Conservation (phyloP, 192 early-diverging fungal genomes). For the Neocallimastix lanati region DNA sequence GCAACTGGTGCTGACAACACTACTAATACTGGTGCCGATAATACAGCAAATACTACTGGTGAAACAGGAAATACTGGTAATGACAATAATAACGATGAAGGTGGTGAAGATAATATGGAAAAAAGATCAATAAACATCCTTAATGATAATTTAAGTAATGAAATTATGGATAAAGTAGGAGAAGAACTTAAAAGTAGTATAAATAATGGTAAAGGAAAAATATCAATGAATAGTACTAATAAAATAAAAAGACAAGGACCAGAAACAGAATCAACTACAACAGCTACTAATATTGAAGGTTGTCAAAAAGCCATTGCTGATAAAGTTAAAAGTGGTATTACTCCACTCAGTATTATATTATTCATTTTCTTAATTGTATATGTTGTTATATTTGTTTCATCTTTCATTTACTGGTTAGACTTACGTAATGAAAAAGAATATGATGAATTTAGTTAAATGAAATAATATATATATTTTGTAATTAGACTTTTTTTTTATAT, state of each 20-base stretch:
- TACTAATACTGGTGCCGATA: neutral
- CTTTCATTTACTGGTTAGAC: neutral
- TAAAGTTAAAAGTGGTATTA: neutral
- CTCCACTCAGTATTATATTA: neutral
- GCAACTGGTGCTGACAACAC: neutral
- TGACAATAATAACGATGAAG: neutral
- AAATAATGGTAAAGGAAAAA: neutral
- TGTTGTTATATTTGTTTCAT: neutral
- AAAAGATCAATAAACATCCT: neutral
- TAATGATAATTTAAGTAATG: neutral
- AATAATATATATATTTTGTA: too few species aligned
- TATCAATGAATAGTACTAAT: too few species aligned
- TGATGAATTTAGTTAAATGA: neutral
- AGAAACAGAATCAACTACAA: too few species aligned
- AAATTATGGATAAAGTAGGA: neutral
- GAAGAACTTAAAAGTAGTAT: neutral
- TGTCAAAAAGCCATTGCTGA: neutral
- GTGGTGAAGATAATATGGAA: neutral
- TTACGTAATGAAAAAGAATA: neutral
- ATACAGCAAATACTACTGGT: neutral
- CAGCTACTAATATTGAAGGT: neutral
- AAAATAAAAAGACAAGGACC: too few species aligned
- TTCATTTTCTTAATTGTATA: neutral
- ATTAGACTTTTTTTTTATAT: too few species aligned
- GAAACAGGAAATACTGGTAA: too few species aligned